Evolutionary conservation across 129 eudicot species (phyloP), one percentile per base, ranked within the genome.

Genomic region (Pulicaria dysenterica): DNA sequence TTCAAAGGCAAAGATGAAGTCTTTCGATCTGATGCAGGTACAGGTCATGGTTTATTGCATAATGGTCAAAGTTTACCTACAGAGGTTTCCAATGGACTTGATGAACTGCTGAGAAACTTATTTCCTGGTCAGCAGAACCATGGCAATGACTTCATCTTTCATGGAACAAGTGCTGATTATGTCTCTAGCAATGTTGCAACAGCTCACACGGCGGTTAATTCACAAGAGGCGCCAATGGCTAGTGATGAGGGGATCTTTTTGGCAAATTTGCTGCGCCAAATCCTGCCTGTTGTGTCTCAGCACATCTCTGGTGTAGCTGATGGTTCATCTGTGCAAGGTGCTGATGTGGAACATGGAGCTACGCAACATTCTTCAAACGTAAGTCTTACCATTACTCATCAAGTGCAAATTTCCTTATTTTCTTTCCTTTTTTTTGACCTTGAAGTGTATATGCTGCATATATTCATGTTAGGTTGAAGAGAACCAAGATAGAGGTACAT

Each of bases 211-310:
- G 57, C 58, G 41, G 68, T 58, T 37, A 79, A 15, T 82, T 50
- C 89, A 11, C 85, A 80, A 63, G 91, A 64, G 60, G 56, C 88
- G 63, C 67, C 86, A 11, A 58, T 73, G 24, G 87, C 63, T 39
- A 79, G 83, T 73, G 87, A 87, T 34, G 89, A 93, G 63, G 98
- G 92, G 43, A 55, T 83, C 8, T 64, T 87, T 68, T 70, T 93
- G 55, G 79, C 98, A 0, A 93, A 83, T 77, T 79, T 89, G 69
- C 88, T 93, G 62, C 98, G 82, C 24, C 95, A 89, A 66, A 85
- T 93, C 50, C 78, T 93, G 84, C 98, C 98, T 50, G 19, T 87
- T 13, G 79, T 93, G 16, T 82, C 98, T 73, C 83, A 87, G 73
- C 77, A 74, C 62, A 54, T 76, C 39, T 38, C 16, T 73, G 59